Evolutionary conservation across 1,139 yeast species (phyloP).

Genomic region (Blastobotrys indianensis): DNA sequence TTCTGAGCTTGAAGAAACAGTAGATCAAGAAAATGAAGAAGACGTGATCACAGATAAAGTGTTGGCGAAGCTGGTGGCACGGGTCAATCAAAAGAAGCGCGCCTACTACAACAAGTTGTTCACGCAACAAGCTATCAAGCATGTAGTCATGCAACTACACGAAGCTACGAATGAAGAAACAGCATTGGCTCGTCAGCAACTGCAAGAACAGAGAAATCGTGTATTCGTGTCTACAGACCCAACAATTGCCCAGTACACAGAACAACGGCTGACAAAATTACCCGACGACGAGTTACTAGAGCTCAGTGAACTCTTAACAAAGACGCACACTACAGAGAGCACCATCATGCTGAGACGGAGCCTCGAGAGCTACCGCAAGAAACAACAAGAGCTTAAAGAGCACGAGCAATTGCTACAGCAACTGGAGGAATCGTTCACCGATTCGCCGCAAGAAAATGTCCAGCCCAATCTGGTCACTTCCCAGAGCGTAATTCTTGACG

Average conservation of each 20-base stretch:
- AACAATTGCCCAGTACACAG: conserved; percentile 5
- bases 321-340: conserved; percentile 1
- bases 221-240: conserved; percentile 13
- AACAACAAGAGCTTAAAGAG: conserved; percentile 2
- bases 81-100: conserved; percentile 15
- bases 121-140: conserved; percentile 21
- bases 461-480: conserved; percentile 12
- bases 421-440: conserved; percentile 4
- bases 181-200: conserved; percentile 7
- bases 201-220: conserved; percentile 7
- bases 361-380: conserved; percentile 1
- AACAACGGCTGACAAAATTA: conserved; percentile 2
- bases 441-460: conserved; percentile 12
- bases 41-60: conserved; percentile 5
- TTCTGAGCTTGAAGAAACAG: conserved; percentile 10
- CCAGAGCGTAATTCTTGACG: conserved; percentile 14
- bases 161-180: conserved; percentile 11
- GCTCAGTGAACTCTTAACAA: neutral
- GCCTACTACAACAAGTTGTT: conserved; percentile 17
- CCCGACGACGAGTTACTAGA: conserved; percentile 7
- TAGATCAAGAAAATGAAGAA: conserved; percentile 7
- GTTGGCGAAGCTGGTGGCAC: conserved; percentile 15
- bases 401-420: conserved; percentile 1
- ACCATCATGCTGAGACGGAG: neutral
- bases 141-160: conserved; percentile 19